Evolutionary conservation across 2,329 filamentous ascomycete genomes (phyloP), one percentile per base, ranked within the genome.

Genomic region (Aspergillus felis): DNA sequence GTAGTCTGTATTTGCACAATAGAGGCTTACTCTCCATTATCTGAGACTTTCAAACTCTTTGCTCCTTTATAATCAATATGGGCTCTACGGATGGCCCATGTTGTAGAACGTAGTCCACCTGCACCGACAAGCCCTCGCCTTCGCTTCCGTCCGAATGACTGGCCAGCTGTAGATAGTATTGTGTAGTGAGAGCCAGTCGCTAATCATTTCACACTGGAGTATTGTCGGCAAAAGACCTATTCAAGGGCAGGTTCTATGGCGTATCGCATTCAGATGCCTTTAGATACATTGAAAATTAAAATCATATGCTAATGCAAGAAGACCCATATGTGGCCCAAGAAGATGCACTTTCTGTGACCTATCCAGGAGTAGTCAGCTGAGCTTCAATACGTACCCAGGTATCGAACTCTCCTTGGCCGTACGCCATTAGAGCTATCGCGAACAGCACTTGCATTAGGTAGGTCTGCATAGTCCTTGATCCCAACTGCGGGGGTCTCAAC

Each of bases 1-100:
- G 28, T 48, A 60, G 54, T 50, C 58, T 57, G 51, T 53, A 57
- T 44, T 51, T 50, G 57, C 50, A 56, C 29, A 55, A 62, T 60
- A 61, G 51, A 62, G 50, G 44, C 24, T 24, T 57, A 24, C 38
- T 50, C 25, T 53, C 41, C n/a, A 22, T 38, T 38, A 38, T 38
- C 32, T 38, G 32, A 17, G 25, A 48, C 5, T 20, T 51, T 3
- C 24, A 24, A 14, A 14, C 44, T 25, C n/a, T 51, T 12, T 29
- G 12, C 10, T 47, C 9, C 14, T 47, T 20, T 22, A 5, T 2
- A 32, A 12, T 32, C 29, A 14, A 14, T 32, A 14, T 32, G 29
- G 12, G 41, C 10, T 29, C 28, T 29, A 9, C 28, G 12, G 28
- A 29, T 12, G 28, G 10, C 28, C 12, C 28, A 29, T 29, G 28